Percentiles rank a stretch among this genome's conserved stretches.
Evolutionary conservation across 106 monocot genomes (phyloP).

Genomic region (Dendrobium chrysotoxum): DNA sequence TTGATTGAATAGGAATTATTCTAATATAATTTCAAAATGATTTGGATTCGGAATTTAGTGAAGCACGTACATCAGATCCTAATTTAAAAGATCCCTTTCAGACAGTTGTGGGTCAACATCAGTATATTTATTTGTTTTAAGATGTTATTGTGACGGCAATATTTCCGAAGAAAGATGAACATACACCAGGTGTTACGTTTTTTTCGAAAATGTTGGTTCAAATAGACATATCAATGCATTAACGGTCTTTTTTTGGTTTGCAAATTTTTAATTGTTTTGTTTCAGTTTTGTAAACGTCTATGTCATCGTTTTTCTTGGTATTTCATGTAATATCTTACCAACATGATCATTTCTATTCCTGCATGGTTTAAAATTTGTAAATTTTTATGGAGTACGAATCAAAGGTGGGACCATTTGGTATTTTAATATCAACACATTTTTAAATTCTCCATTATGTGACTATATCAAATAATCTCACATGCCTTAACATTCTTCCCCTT

Average conservation of each 20-base stretch:
- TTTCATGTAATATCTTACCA: background rate
- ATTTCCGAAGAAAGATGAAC: background rate
- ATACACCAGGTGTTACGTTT: background rate
- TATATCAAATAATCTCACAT: background rate
- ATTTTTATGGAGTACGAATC: too few relatives aligned
- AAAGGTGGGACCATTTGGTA: too few relatives aligned
- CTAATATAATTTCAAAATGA: background rate
- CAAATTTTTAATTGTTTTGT: background rate
- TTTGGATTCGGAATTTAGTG: too few relatives aligned
- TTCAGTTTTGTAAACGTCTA: background rate
- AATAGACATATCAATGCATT: background rate
- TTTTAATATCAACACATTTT: too few relatives aligned
- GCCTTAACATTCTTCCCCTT: background rate
- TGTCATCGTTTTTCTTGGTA: background rate
- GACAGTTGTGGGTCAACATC: background rate
- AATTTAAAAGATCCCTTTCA: background rate
- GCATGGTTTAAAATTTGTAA: background rate
- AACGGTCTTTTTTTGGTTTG: background rate
- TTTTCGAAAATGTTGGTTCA: background rate
- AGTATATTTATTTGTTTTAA: background rate
- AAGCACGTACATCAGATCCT: too few relatives aligned
- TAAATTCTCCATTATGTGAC: too few relatives aligned
- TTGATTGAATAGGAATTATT: background rate
- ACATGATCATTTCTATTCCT: background rate
- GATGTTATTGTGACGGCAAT: background rate